These are phyloP conservation scores for Coemansia sp. DNA, from an alignment of 192 early-diverging fungal genomes.

Conservation along the genomic window DNA sequence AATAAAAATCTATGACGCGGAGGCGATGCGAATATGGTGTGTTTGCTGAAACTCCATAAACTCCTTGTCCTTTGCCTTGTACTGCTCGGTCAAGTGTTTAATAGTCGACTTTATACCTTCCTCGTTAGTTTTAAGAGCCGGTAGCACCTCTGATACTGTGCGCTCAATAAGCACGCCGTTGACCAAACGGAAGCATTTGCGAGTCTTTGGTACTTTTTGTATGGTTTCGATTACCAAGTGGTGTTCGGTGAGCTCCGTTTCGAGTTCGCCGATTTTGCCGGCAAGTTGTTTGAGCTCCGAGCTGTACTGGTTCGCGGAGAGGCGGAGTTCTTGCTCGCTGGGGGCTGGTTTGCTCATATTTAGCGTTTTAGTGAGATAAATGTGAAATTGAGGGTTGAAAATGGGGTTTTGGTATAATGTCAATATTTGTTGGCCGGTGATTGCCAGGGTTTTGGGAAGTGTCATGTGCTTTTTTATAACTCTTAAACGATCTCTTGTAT, in stretches of 20 bases:
- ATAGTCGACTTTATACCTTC: constrained; percentile 81
- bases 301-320: constrained; percentile 59
- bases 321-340: constrained; percentile 46
- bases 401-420: too few relatives aligned
- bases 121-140: constrained; percentile 81
- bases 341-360: constrained; percentile 10
- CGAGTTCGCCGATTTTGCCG: constrained; percentile 90
- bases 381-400: too few relatives aligned
- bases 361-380: too few relatives aligned
- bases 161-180: constrained; percentile 93
- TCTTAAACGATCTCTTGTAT: too few relatives aligned
- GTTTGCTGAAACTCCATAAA: constrained; percentile 87
- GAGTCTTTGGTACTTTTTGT: constrained; percentile 69
- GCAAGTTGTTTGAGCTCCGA: constrained; percentile 84
- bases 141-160: constrained; percentile 88
- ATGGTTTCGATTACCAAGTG: constrained; percentile 87
- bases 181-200: constrained; percentile 92
- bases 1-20: constrained; percentile 9
- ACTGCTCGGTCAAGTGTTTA: constrained; percentile 69
- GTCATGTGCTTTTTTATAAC: too few relatives aligned
- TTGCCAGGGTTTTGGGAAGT: too few relatives aligned
- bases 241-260: constrained; percentile 92
- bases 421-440: too few relatives aligned
- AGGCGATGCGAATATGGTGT: constrained; percentile 75
- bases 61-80: constrained; percentile 89